phyloP scores from a whole-genome alignment of 345 rosid genomes.

The Populus deltoides region DNA sequence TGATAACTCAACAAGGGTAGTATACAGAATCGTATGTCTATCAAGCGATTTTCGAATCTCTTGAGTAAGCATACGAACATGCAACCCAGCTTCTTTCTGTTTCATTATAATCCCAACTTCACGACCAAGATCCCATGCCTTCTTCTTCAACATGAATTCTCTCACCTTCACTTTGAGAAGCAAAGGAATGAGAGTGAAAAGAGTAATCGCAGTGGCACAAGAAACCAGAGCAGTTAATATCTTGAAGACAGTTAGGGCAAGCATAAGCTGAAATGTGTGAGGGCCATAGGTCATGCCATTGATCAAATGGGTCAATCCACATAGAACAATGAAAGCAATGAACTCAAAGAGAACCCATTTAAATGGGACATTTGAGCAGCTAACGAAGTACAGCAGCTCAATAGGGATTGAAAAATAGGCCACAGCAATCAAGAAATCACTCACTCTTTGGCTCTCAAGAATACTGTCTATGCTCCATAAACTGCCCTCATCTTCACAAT shows the following conservation, averaged over 20 bases:
- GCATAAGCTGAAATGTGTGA: slow-evolving; percentile 76
- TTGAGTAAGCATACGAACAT: slow-evolving; percentile 91
- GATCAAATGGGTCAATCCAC: slow-evolving; percentile 95
- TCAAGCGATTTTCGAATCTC: slow-evolving; percentile 93
- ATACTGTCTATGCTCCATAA: slow-evolving; percentile 80
- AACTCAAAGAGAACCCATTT: slow-evolving; percentile 95
- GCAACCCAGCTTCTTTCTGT: slow-evolving; percentile 78
- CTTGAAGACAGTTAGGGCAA: slow-evolving; percentile 91
- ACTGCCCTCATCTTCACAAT: slow-evolving; percentile 85
- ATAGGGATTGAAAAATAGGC: slow-evolving; percentile 95
- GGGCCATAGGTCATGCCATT: slow-evolving; percentile 89
- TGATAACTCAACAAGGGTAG: slow-evolving; percentile 88
- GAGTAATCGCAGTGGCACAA: slow-evolving; percentile 91
- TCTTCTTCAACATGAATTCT: slow-evolving; percentile 88
- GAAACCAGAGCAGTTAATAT: slow-evolving; percentile 91
- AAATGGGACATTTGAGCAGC: slow-evolving; percentile 92
- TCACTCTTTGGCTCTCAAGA: slow-evolving; percentile 69
- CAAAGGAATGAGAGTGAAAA: slow-evolving; percentile 80
- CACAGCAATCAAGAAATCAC: slow-evolving; percentile 92
- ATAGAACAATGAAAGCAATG: slow-evolving; percentile 94
- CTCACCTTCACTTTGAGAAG: slow-evolving; percentile 92
- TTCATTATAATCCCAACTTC: slow-evolving; percentile 88
- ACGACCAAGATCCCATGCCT: slow-evolving; percentile 79
- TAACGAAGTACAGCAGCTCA: slow-evolving; percentile 89
- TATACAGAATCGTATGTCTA: slow-evolving; percentile 73